Evolutionary conservation across 2,329 filamentous ascomycete genomes (phyloP).

Genomic region (Chaetomiaceae sp.): DNA sequence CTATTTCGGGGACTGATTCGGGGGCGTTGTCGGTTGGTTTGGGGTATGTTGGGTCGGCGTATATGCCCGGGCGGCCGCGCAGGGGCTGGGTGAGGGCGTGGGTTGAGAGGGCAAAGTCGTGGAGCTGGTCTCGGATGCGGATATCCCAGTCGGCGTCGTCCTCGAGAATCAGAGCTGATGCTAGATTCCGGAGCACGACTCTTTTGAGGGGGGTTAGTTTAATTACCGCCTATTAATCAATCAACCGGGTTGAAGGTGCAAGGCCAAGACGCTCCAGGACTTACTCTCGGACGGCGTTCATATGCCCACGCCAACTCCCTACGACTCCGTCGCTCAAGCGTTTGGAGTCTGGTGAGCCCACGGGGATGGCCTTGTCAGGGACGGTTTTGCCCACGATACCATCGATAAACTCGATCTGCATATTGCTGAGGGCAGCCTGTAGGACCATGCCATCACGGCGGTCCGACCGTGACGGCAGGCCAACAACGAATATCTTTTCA

Average conservation of each 20-base stretch:
- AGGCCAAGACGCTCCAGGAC: neutral
- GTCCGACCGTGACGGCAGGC: conserved; percentile 43
- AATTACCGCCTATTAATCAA: too few species aligned
- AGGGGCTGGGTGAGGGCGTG: conserved; percentile 29
- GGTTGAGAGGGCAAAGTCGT: conserved; percentile 25
- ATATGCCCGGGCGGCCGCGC: neutral
- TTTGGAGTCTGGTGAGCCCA: conserved; percentile 6
- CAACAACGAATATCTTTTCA: conserved; percentile 45
- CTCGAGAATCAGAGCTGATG: conserved; percentile 41
- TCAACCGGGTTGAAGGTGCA: neutral
- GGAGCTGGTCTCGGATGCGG: conserved; percentile 38
- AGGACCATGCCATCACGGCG: conserved; percentile 43
- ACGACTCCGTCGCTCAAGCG: neutral
- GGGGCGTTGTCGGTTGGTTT: conserved; percentile 9
- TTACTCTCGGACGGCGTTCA: conserved; percentile 32
- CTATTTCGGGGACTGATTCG: conserved; percentile 13
- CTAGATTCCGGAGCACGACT: conserved; percentile 35
- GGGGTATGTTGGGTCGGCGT: conserved; percentile 29
- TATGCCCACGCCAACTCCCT: conserved; percentile 35
- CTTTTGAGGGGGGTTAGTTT: conserved; percentile 18
- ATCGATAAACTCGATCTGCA: conserved; percentile 42
- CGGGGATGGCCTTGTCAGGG: conserved; percentile 33
- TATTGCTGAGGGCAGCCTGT: conserved; percentile 39
- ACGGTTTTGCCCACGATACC: conserved; percentile 37
- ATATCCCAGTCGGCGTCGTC: conserved; percentile 48